These are phyloP conservation scores for Discostella stelligera DNA, from an alignment of 352 stramenopile species.

Conservation along the genomic window DNA sequence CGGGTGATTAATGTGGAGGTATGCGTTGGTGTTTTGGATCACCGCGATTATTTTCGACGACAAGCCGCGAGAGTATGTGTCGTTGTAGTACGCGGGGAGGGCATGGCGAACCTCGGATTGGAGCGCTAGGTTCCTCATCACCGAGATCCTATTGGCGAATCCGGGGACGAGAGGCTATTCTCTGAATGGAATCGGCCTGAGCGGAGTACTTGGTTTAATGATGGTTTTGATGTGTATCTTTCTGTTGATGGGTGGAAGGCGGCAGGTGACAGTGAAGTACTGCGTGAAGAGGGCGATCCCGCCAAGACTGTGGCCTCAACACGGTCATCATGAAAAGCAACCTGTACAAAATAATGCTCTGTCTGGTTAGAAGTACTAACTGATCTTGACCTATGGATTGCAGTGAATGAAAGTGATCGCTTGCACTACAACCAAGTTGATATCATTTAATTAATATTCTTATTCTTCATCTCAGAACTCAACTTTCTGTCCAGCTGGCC, in stretches of 20 bases:
- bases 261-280: too few species aligned
- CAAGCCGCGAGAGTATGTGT: conserved; percentile 5
- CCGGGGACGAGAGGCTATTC: too few species aligned
- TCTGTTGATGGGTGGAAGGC: too few species aligned
- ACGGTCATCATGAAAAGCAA: too few species aligned
- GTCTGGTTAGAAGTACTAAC: too few species aligned
- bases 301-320: too few species aligned
- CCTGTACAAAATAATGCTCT: too few species aligned
- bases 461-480: conserved; percentile 48
- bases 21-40: conserved; percentile 17
- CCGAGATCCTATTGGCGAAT: neutral
- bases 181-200: too few species aligned
- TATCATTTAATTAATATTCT: conserved; percentile 27
- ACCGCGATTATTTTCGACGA: neutral
- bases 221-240: too few species aligned
- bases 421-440: neutral
- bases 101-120: conserved; percentile 39
- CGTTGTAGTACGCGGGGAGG: conserved; percentile 4
- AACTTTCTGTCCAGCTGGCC: conserved; percentile 43
- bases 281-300: too few species aligned
- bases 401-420: too few species aligned
- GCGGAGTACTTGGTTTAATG: neutral
- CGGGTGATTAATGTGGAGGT: conserved; percentile 12
- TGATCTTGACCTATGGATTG: too few species aligned
- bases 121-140: conserved; percentile 51